Base-by-base conservation (phyloP, 352 stramenopile genomes). In the Phytophthora agathidicida region DNA sequence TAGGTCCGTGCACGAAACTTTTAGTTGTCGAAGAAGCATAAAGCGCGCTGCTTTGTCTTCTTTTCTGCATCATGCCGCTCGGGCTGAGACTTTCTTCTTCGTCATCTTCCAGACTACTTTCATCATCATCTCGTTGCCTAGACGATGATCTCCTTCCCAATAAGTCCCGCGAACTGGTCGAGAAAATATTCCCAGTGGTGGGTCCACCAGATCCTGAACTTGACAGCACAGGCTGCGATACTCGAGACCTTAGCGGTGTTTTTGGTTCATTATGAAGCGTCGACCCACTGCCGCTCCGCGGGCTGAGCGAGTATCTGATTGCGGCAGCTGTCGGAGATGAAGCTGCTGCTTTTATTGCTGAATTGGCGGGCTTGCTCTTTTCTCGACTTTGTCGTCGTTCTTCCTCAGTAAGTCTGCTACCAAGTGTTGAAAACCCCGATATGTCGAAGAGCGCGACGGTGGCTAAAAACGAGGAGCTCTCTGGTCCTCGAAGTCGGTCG, bases 381-480 rank as follows among this genome's bases (percentile, higher is more conserved):
- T 67, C 43, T 24, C 45, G 71, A 46, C 77, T 83, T 23, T 80
- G 62, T 36, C 75, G 60, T 19, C 65, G 66, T 47, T 90, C 80
- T 19, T 84, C 80, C 3, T 90, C 80, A 19, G 60, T 83, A 26
- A 90, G 77, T 47, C 77, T 77, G 52, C 86, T 91, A 16, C 83
- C 87, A 10, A 95, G 80, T 5, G 79, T 91, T 0, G 86, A 94
- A 60, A 96, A 96, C 3, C 87, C 88, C 10, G 81, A 93, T 27
- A 96, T 93, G 51, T 96, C 86, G 41, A 96, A 95, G 10, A 96
- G 64, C 8, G 76, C 87, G 9, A 95, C 81, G 4, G 89, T 80
- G 0, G 79, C 83, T 0, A 77, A 65, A 45, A 91, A 91, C 4
- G 67, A 61, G 14, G 38, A 56, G 24, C 66, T 74, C 60, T 81